These are phyloP conservation scores for Aquilaria agallochum DNA, from an alignment of 441 rosid species.

Conservation along the genomic window DNA sequence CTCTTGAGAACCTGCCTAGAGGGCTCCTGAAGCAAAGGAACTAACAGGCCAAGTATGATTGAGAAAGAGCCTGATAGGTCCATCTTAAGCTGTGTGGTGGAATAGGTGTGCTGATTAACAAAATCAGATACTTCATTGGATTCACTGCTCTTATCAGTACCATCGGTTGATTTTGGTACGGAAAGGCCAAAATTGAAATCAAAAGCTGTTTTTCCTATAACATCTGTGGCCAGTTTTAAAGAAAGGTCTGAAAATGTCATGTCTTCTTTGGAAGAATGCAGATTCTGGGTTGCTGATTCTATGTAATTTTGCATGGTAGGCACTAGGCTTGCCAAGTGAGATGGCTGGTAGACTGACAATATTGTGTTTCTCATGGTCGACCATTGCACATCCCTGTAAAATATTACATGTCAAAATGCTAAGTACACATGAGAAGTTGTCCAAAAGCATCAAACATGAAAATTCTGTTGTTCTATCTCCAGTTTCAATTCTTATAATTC, in stretches of 20 bases:
- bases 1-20: conserved; percentile 81
- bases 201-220: conserved; percentile 92
- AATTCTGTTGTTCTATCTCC: background rate
- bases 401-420: background rate
- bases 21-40: conserved; percentile 87
- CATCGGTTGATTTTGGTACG: conserved; percentile 25
- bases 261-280: conserved; percentile 40
- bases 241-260: conserved; percentile 66
- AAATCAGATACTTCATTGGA: conserved; percentile 55
- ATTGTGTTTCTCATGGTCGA: conserved; percentile 87
- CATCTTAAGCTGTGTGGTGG: conserved; percentile 95
- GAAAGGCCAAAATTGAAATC: conserved; percentile 87
- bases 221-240: conserved; percentile 81
- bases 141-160: conserved; percentile 15
- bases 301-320: conserved; percentile 79
- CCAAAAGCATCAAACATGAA: background rate
- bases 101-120: conserved; percentile 81
- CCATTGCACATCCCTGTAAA: conserved; percentile 77
- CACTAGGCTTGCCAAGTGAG: conserved; percentile 74
- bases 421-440: background rate
- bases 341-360: conserved; percentile 86
- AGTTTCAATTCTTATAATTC: too few species aligned
- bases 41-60: conserved; percentile 67
- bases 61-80: conserved; percentile 87
- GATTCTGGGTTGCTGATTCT: conserved; percentile 54